Conservation (phyloP, 1,284 basidiomycete species). For the Mycosarcoma mackinlayi region DNA sequence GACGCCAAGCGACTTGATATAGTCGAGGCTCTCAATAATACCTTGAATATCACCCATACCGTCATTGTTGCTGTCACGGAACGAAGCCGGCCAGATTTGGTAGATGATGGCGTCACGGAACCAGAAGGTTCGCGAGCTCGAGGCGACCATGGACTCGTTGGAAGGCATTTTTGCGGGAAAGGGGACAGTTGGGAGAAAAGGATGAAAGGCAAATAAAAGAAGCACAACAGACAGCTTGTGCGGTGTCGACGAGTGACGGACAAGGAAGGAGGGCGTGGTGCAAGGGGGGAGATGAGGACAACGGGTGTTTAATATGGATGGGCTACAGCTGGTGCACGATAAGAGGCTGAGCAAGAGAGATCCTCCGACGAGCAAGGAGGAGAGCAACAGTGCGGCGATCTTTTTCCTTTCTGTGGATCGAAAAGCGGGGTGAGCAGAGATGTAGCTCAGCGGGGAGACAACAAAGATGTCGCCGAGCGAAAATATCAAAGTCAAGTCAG, state of each 20-base stretch:
- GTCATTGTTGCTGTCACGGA: conserved; percentile 79
- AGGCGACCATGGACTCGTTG: conserved; percentile 39
- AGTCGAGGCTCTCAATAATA: conserved; percentile 76
- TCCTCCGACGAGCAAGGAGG: conserved; percentile 4
- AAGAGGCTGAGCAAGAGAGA: conserved; percentile 13
- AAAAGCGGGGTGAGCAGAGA: conserved; percentile 7
- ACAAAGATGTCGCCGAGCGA: conserved; percentile 14
- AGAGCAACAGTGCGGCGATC: conserved; percentile 21
- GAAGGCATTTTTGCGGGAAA: conserved; percentile 35
- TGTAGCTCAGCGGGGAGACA: not conserved
- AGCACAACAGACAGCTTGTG: not conserved
- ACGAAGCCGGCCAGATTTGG: conserved; percentile 79
- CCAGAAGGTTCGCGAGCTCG: conserved; percentile 38
- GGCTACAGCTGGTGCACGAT: not conserved
- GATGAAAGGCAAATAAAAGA: not conserved
- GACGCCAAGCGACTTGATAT: conserved; percentile 77
- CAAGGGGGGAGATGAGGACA: not conserved
- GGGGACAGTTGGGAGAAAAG: not conserved
- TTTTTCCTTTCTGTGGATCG: not conserved
- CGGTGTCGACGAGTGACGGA: not conserved
- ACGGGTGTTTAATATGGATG: conserved; percentile 4
- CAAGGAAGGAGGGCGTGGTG: not conserved
- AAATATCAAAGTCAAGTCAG: conserved; percentile 1
- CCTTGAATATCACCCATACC: conserved; percentile 81
- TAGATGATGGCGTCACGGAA: conserved; percentile 56